A percentile compares a stretch with the other conserved stretches of the same genome.
phyloP scores from a whole-genome alignment of 805 yeast species.

The Cyberlindnera euphorbiiphila region DNA sequence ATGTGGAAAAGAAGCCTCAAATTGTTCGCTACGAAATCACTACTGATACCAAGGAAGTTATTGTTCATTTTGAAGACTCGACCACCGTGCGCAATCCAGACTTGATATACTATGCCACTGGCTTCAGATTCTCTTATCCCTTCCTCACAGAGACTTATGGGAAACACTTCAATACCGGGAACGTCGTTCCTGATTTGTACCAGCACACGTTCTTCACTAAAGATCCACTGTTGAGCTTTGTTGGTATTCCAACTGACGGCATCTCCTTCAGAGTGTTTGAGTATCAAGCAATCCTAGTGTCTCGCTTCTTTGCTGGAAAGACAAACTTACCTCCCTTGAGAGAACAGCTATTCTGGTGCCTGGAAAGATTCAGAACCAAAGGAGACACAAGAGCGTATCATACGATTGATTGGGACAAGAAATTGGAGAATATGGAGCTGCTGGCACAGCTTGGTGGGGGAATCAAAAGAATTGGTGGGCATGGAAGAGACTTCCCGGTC shows the following conservation, averaged over 20 bases:
- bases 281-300: conserved; percentile 36
- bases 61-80: conserved; percentile 44
- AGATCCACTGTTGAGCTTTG: conserved; percentile 33
- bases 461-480: conserved; percentile 9
- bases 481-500: conserved; percentile 26
- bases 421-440: conserved; percentile 27
- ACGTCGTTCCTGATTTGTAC: conserved; percentile 29
- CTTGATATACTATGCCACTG: conserved; percentile 63
- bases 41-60: conserved; percentile 23
- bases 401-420: conserved; percentile 34
- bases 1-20: conserved; percentile 35
- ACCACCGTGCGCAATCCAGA: conserved; percentile 42
- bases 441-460: conserved; percentile 31
- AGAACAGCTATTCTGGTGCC: conserved; percentile 32
- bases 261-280: conserved; percentile 39
- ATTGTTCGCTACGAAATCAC: conserved; percentile 32
- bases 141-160: conserved; percentile 34
- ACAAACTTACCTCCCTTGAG: conserved; percentile 28
- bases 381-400: conserved; percentile 33
- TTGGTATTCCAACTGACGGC: conserved; percentile 38
- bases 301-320: conserved; percentile 33
- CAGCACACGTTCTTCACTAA: conserved; percentile 33
- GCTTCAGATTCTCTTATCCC: conserved; percentile 59
- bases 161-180: conserved; percentile 28
- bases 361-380: conserved; percentile 25